Conservation (phyloP, 1,139 yeast genomes). For the Debaryomyces robertsiae region DNA sequence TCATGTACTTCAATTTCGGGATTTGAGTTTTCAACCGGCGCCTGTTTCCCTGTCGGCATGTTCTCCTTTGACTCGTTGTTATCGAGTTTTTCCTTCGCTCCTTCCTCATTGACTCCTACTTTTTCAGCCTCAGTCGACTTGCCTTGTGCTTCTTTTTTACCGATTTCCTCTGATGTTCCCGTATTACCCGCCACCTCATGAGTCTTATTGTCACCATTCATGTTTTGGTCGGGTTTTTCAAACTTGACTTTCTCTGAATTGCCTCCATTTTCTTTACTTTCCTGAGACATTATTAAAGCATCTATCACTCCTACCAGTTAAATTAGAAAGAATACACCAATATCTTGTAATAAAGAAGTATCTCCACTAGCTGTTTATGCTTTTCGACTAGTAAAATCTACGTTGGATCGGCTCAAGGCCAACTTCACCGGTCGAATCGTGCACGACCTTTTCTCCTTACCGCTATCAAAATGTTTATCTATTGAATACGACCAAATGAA, state of each 20-base stretch:
- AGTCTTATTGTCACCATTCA: not conserved
- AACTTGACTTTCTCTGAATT: constrained; percentile 5
- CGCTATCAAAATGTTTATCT: too few species aligned
- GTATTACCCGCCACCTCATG: not conserved
- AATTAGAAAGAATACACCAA: too few species aligned
- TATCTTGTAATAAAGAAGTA: too few species aligned
- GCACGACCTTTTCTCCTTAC: constrained; percentile 3
- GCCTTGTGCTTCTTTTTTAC: constrained; percentile 5
- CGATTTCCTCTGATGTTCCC: not conserved
- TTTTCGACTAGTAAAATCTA: too few species aligned
- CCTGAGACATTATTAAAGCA: constrained; percentile 8
- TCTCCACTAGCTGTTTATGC: too few species aligned
- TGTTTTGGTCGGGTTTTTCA: constrained; percentile 2
- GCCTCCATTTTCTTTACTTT: constrained; percentile 3
- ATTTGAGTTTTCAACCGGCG: not conserved
- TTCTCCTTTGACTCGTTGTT: not conserved
- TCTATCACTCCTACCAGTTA: not conserved
- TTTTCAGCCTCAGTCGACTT: constrained; percentile 3
- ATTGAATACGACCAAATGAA: too few species aligned
- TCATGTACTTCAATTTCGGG: constrained; percentile 9
- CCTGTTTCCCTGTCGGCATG: not conserved
- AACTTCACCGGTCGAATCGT: not conserved
- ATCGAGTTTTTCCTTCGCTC: not conserved
- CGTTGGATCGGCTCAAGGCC: constrained; percentile 1
- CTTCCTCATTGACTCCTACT: not conserved